Evolutionary conservation across 2,329 filamentous ascomycete genomes (phyloP), one percentile per base, ranked within the genome.

Genomic region (Cadophora sp.): DNA sequence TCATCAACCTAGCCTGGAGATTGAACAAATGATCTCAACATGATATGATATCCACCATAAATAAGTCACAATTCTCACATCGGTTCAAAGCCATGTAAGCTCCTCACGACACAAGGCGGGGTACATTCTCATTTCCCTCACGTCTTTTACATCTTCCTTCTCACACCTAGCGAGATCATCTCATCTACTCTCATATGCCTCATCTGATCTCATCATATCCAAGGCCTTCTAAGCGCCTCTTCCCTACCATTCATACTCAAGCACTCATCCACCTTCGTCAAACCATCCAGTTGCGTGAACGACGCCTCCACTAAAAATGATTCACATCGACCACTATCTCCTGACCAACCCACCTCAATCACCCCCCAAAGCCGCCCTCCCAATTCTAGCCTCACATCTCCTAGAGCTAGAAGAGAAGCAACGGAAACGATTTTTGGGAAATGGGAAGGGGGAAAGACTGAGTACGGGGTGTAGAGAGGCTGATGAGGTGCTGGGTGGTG

Each of bases 401-500:
- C 68, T 76, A 3, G 68, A 69, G 9, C 48, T 72, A 7, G 74
- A 75, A 59, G 59, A 68, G 22, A 62, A 67, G 55, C 71, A 75
- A 45, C 48, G 70, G n/a, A 30, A 39, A 5, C 59, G 68, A 1
- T 73, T 75, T 51, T 22, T 62, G 1, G 13, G 61, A 14, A 18
- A 59, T n/a, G 66, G 66, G 0, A 43, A 14, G 20, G 27, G 36
- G 3, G 70, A 60, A 27, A 72, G 71, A 48, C 51, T 76, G 8
- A 67, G 50, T 11, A 72, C 71, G n/a, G 74, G 70, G n/a, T 75
- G 73, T 67, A 43, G 2, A 24, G 72, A 71, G 22, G 66, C 73
- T 27, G 74, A 76, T 68, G 70, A 73, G 47, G 50, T 77, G 30
- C 68, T 77, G 22, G 69, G 71, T 62, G 68, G 68, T 6, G 71